phyloP scores from a whole-genome alignment of 345 rosid species.

The Hibiscus mutabilis region DNA sequence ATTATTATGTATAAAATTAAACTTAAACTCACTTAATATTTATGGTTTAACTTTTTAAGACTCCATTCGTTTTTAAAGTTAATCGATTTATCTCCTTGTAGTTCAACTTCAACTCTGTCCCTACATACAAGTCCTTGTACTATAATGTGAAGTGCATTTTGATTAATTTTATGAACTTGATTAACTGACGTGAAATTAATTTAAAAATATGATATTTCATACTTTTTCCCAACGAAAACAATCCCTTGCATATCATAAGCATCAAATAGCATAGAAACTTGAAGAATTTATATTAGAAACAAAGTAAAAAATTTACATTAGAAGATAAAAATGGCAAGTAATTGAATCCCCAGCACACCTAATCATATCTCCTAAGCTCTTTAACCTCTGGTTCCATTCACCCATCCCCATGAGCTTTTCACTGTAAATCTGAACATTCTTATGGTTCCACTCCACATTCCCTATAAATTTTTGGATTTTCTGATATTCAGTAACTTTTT shows the following conservation, averaged over 20 bases:
- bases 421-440: not conserved
- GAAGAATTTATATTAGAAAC: slow-evolving; percentile 6
- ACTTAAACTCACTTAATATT: no score
- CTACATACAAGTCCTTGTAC: no score
- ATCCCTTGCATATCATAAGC: not conserved
- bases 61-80: no score
- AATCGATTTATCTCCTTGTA: no score
- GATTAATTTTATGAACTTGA: no score
- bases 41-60: no score
- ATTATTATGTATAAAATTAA: no score
- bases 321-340: slow-evolving; percentile 1
- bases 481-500: not conserved
- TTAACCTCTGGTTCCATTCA: not conserved
- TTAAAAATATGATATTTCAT: no score
- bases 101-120: no score
- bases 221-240: not conserved
- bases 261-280: not conserved
- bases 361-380: not conserved
- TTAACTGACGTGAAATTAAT: no score
- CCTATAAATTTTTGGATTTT: not conserved
- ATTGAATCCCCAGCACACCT: not conserved
- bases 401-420: not conserved
- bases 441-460: not conserved
- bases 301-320: slow-evolving; percentile 8
- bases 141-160: no score